Evolutionary conservation across 768 basidiomycete genomes (phyloP), one percentile per base, ranked within the genome.

Genomic region (Lentinula lateritia): DNA sequence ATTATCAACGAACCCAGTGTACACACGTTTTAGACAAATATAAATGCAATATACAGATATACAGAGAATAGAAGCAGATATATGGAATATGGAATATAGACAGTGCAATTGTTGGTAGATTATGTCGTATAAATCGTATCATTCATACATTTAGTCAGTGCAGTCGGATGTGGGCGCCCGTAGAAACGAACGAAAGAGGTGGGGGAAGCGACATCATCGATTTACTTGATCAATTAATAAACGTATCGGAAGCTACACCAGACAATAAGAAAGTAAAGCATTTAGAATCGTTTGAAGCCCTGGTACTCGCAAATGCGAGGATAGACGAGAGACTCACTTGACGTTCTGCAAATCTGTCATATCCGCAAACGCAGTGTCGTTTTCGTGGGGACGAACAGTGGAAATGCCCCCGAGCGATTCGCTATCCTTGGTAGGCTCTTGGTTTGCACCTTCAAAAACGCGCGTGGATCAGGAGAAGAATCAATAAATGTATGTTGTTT

Each of bases 341-440:
- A 59, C 52, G 43, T 65, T 63, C 59, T 65, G 52, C 48, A 46
- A 10, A 58, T 56, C 64, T 35, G 53, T 64, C 13, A 62, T 15
- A 55, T 62, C 52, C 52, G 58, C 1, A 43, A 65, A 60, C 45
- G 64, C 58, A 8, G 63, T 63, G 12, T 65, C 61, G 12, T 65
- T 59, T 39, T 59, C 54, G 18, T 56, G 39, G 10, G 50, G 62
- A 32, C 39, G n/a, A 18, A 23, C 28, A 2, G 20, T 55, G 18
- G 32, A 34, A 3, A 34, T 34, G 15, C 32, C 52, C 32, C 52
- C 35, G 12, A 28, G 28, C 3, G 7, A 13, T 15, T 15, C 28
- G 10, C 28, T 38, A 34, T 56, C 54, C 36, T 56, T 56, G 2
- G 10, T 39, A 34, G 52, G 20, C 7, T 35, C 32, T 39, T 53